A percentile compares a stretch with the other conserved stretches of the same genome.
Conservation (phyloP, 345 rosid species). For the Citrus sinensis region DVS_A1.0 CM039161.1:21222501-21223000, state of each 20-base stretch:
- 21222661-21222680: slow-evolving; percentile 72
- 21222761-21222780: slow-evolving; percentile 44
- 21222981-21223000: slow-evolving; percentile 41
- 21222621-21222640: slow-evolving; percentile 13
- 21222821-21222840: slow-evolving; percentile 35
- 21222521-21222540: not conserved
- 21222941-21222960: too few relatives aligned
- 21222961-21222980: slow-evolving; percentile 28
- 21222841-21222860: slow-evolving; percentile 61
- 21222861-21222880: slow-evolving; percentile 40
- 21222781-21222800: slow-evolving; percentile 51
- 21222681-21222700: slow-evolving; percentile 44
- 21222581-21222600: slow-evolving; percentile 47
- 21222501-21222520: too few relatives aligned
- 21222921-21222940: not conserved
- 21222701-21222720: slow-evolving; percentile 50
- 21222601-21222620: slow-evolving; percentile 42
- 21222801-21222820: slow-evolving; percentile 65
- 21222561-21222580: too few relatives aligned
- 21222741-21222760: slow-evolving; percentile 71
- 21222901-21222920: not conserved
- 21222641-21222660: slow-evolving; percentile 25
- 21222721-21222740: slow-evolving; percentile 73
- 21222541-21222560: too few relatives aligned
- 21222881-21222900: not conserved